A percentile compares a stretch with the other conserved stretches of the same genome.
Conservation (phyloP, 805 yeast genomes). For the Candida sphagnicola region DNA sequence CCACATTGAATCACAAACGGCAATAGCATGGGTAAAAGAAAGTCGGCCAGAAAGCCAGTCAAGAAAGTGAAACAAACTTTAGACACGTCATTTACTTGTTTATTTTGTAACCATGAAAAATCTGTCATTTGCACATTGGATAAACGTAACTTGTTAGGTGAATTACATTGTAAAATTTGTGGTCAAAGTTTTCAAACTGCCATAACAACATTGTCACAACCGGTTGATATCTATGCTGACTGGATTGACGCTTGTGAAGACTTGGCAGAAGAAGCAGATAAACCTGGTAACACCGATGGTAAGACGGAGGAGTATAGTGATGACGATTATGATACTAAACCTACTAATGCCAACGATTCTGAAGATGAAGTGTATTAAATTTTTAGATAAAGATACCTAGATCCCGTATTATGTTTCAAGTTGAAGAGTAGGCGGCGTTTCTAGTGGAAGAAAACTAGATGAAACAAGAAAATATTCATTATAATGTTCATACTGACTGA, state of each 20-base stretch:
- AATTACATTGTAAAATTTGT: constrained; percentile 84
- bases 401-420: too few relatives aligned
- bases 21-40: constrained; percentile 65
- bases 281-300: constrained; percentile 17
- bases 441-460: too few relatives aligned
- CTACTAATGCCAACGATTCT: constrained; percentile 12
- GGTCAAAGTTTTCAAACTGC: constrained; percentile 91
- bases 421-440: too few relatives aligned
- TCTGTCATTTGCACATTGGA: constrained; percentile 86
- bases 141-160: constrained; percentile 80
- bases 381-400: too few relatives aligned
- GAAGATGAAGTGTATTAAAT: constrained; percentile 8
- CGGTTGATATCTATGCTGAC: constrained; percentile 92
- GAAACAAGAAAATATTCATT: too few relatives aligned
- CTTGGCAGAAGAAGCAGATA: constrained; percentile 55
- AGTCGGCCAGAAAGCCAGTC: constrained; percentile 71
- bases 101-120: constrained; percentile 93
- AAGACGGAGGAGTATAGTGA: constrained; percentile 30
- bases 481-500: too few relatives aligned
- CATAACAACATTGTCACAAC: constrained; percentile 78
- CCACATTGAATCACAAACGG: neutral
- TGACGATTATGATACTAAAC: constrained; percentile 22
- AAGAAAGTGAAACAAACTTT: constrained; percentile 73
- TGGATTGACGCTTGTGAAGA: constrained; percentile 98
- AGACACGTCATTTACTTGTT: constrained; percentile 81